Evolutionary conservation across 2,329 filamentous ascomycete genomes (phyloP).

Genomic region (Venturia oleaginea): DNA sequence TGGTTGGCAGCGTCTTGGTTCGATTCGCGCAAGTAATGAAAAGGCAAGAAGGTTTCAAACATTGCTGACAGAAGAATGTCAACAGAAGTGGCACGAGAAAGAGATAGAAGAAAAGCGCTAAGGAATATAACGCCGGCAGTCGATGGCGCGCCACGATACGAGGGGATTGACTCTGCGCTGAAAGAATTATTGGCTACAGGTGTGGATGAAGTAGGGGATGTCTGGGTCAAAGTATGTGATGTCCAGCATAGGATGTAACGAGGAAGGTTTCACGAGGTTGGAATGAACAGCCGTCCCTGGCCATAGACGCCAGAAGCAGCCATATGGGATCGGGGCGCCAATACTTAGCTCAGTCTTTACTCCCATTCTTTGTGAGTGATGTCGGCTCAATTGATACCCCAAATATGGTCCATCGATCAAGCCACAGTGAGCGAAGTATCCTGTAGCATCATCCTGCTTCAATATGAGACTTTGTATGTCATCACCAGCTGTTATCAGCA

Average conservation of each 20-base stretch:
- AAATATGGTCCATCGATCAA: too few species aligned
- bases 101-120: background rate
- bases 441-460: background rate
- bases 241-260: background rate
- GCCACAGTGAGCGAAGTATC: background rate
- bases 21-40: conserved; percentile 18
- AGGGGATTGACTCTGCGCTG: background rate
- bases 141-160: background rate
- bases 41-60: background rate
- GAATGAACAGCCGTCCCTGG: background rate
- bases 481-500: background rate
- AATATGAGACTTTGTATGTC: background rate
- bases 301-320: background rate
- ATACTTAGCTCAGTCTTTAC: background rate
- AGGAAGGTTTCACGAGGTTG: background rate
- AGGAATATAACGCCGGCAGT: background rate
- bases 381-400: background rate
- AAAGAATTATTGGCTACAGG: background rate
- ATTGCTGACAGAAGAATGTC: background rate
- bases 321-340: background rate
- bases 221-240: background rate
- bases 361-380: background rate
- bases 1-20: conserved; percentile 34
- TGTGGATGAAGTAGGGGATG: background rate
- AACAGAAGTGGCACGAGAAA: background rate